Conservation (phyloP, 495 filamentous ascomycete species). For the Aspergillus saccharolyticus region DNA sequence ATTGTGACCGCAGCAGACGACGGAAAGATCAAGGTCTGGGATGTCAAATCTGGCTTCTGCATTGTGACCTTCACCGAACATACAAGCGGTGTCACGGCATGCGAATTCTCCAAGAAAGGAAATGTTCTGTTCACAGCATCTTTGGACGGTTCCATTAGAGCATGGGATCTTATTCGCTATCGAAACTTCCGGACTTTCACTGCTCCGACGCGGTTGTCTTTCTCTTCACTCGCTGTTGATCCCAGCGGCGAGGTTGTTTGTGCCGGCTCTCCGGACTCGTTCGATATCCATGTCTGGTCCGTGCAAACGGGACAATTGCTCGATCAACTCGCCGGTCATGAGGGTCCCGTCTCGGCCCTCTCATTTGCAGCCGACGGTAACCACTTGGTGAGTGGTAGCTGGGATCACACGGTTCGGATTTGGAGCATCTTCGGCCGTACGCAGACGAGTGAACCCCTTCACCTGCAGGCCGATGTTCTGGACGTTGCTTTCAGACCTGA, state of each 20-base stretch:
- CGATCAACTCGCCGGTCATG: constrained; percentile 85
- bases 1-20: constrained; percentile 93
- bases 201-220: constrained; percentile 82
- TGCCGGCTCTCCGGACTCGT: constrained; percentile 89
- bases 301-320: constrained; percentile 96
- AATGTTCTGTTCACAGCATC: constrained; percentile 93
- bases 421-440: constrained; percentile 93
- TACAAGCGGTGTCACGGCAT: constrained; percentile 90
- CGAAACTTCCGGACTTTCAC: constrained; percentile 97
- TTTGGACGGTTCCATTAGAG: constrained; percentile 85
- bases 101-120: constrained; percentile 88
- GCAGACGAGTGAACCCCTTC: constrained; percentile 90
- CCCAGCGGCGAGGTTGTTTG: constrained; percentile 93
- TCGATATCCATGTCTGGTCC: constrained; percentile 96
- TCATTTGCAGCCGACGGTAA: constrained; percentile 83
- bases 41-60: constrained; percentile 92
- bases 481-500: constrained; percentile 85
- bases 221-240: constrained; percentile 92
- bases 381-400: constrained; percentile 80
- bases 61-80: constrained; percentile 98
- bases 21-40: constrained; percentile 98
- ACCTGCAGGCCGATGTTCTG: constrained; percentile 83
- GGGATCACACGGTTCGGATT: constrained; percentile 90
- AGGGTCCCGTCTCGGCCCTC: constrained; percentile 83
- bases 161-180: constrained; percentile 95